These are phyloP conservation scores for Suillus occidentalis DNA, from an alignment of 768 basidiomycete species.

Conservation along the genomic window DNA sequence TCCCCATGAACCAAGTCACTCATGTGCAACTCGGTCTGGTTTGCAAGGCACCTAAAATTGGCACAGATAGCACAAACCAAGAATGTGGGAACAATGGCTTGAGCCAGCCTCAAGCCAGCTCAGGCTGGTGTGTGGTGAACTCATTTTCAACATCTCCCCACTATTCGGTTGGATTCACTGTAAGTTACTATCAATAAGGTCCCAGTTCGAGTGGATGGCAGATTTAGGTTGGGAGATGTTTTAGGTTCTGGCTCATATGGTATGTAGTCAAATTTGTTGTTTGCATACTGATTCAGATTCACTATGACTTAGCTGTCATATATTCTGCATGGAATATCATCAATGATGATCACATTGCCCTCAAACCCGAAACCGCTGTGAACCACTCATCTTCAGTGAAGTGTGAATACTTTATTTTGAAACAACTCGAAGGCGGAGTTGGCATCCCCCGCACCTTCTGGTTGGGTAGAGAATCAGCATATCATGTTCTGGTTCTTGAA, in stretches of 20 bases:
- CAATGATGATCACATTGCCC: not conserved
- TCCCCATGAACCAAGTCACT: too few species aligned
- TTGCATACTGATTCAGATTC: not conserved
- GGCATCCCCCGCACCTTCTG: not conserved
- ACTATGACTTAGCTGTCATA: not conserved
- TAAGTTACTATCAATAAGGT: not conserved
- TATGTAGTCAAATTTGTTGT: not conserved
- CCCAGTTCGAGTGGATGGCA: not conserved
- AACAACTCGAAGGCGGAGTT: not conserved
- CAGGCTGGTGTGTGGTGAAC: too few species aligned
- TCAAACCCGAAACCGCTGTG: not conserved
- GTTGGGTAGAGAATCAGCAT: not conserved
- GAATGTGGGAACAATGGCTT: too few species aligned
- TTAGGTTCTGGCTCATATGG: not conserved
- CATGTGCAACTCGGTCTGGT: too few species aligned
- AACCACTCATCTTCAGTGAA: not conserved
- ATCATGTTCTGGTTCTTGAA: not conserved
- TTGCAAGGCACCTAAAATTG: too few species aligned
- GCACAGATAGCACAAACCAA: too few species aligned
- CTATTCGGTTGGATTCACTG: too few species aligned
- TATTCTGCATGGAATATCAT: not conserved
- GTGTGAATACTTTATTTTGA: not conserved
- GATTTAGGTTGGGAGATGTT: not conserved
- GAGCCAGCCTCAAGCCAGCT: too few species aligned
- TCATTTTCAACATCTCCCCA: too few species aligned